Evolutionary conservation across 129 eudicot species (phyloP).

Genomic region (Dittrichia graveolens): DNA sequence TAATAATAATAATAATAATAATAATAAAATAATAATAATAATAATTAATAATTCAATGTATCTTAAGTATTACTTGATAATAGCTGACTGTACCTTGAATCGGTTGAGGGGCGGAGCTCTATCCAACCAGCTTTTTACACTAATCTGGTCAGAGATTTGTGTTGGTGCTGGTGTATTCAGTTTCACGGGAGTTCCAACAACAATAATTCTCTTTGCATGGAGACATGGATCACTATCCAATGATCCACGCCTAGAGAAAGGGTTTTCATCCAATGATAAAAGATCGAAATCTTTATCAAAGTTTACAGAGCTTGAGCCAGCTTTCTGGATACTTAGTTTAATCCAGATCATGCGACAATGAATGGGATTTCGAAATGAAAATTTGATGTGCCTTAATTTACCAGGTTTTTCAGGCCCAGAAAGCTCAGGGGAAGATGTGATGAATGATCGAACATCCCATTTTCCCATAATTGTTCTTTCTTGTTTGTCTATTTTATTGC

Average conservation of each 20-base stretch:
- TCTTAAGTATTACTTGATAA: background rate
- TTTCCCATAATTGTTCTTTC: constrained; percentile 84
- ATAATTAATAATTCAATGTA: background rate
- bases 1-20: too few relatives aligned
- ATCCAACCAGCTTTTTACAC: constrained; percentile 77
- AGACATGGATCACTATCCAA: constrained; percentile 70
- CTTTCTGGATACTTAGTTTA: constrained; percentile 65
- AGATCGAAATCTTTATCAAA: constrained; percentile 63
- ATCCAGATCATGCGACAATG: constrained; percentile 92
- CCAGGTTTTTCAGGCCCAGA: constrained; percentile 69
- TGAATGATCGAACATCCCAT: constrained; percentile 78
- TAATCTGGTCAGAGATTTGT: constrained; percentile 57
- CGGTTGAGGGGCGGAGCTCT: constrained; percentile 68
- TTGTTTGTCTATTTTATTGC: constrained; percentile 78
- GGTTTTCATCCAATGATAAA: constrained; percentile 84
- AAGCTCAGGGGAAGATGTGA: constrained; percentile 71
- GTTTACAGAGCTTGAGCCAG: constrained; percentile 68
- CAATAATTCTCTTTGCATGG: constrained; percentile 82
- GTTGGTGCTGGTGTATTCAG: constrained; percentile 51
- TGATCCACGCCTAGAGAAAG: constrained; percentile 71
- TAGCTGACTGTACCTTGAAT: constrained; percentile 60
- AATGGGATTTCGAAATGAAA: constrained; percentile 68
- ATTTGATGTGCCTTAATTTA: constrained; percentile 72
- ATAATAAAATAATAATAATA: background rate
- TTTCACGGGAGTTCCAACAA: constrained; percentile 58